phyloP scores from a whole-genome alignment of 139 green algal genomes.

The Monoraphidium neglectum region DNA sequence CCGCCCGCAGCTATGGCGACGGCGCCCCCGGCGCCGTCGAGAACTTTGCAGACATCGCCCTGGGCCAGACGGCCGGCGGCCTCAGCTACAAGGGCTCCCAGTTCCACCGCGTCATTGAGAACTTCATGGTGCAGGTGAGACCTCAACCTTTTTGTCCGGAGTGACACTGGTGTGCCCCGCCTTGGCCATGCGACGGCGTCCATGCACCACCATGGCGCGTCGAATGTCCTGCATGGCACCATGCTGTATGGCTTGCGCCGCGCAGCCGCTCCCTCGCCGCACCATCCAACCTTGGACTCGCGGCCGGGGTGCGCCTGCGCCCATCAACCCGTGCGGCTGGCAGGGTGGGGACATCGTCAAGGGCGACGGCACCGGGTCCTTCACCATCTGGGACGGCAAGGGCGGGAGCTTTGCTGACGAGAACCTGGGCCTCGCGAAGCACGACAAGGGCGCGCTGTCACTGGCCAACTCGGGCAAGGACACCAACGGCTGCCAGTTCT shows the following conservation, averaged over 20 bases:
- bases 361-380: slow-evolving; percentile 90
- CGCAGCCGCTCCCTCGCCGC: too few relatives aligned
- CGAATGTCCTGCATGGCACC: too few relatives aligned
- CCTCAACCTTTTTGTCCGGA: too few relatives aligned
- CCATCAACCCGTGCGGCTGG: background rate
- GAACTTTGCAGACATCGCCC: slow-evolving; percentile 74
- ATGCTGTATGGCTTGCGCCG: too few relatives aligned
- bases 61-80: slow-evolving; percentile 57
- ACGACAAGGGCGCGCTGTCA: slow-evolving; percentile 92
- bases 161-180: too few relatives aligned
- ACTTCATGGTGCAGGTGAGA: slow-evolving; percentile 74
- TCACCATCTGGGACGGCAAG: slow-evolving; percentile 84
- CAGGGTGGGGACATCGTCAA: slow-evolving; percentile 14
- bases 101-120: slow-evolving; percentile 79
- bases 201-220: too few relatives aligned
- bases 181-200: too few relatives aligned
- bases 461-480: slow-evolving; percentile 62
- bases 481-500: slow-evolving; percentile 82
- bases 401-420: slow-evolving; percentile 94
- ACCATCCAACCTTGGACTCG: too few relatives aligned
- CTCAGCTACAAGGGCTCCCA: slow-evolving; percentile 65
- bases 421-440: slow-evolving; percentile 93
- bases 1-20: slow-evolving; percentile 48
- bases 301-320: background rate
- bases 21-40: slow-evolving; percentile 83